Percentiles rank a stretch among this genome's conserved stretches.
Evolutionary conservation across 2,329 filamentous ascomycete species (phyloP).

Genomic region (Lasiodiplodia citricola): DNA sequence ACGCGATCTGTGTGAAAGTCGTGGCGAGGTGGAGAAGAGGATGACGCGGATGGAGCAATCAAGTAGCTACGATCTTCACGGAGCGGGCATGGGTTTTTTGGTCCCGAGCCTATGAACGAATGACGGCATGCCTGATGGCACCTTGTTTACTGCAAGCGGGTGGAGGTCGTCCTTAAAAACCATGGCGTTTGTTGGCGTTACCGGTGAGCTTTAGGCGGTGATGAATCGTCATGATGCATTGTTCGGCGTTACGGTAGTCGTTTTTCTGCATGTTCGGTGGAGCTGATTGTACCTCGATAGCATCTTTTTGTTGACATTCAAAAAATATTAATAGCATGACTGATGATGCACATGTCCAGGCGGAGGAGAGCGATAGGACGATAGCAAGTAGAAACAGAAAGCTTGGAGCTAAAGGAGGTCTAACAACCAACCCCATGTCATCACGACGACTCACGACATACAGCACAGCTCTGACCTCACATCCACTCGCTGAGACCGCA

Average conservation of each 20-base stretch:
- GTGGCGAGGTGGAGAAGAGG: background rate
- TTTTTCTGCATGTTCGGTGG: background rate
- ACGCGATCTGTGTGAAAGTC: constrained; percentile 33
- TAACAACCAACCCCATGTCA: background rate
- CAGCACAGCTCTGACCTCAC: constrained; percentile 17
- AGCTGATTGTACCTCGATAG: constrained; percentile 5
- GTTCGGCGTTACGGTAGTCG: constrained; percentile 7
- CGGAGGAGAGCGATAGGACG: background rate
- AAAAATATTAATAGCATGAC: constrained; percentile 3
- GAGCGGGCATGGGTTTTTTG: background rate
- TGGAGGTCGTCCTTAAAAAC: background rate
- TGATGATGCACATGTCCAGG: background rate
- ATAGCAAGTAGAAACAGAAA: background rate
- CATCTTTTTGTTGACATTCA: constrained; percentile 5
- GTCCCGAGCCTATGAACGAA: background rate
- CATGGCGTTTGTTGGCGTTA: constrained; percentile 12
- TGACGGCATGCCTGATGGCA: background rate
- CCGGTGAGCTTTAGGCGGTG: background rate
- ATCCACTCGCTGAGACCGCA: background rate
- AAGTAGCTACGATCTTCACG: background rate
- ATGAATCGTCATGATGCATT: constrained; percentile 6
- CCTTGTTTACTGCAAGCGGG: background rate
- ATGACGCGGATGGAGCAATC: background rate
- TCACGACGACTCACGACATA: constrained; percentile 2
- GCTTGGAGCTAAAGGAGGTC: background rate